phyloP scores from a whole-genome alignment of 2,329 filamentous ascomycete genomes.

The Myriosclerotinia curreyana region DNA sequence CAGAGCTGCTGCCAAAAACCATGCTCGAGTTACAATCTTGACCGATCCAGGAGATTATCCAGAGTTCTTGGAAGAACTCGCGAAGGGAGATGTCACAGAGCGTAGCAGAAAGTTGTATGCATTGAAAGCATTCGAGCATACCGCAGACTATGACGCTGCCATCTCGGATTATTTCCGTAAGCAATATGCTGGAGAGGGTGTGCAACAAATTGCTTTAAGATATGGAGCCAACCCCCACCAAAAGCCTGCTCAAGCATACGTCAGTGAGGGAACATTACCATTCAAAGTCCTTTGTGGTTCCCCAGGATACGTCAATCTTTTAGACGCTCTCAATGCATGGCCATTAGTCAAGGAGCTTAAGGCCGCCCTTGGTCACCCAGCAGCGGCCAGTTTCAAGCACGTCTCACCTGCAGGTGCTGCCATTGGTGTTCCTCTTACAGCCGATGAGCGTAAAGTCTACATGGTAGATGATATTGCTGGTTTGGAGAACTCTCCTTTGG shows the following conservation, averaged over 20 bases:
- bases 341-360: constrained; percentile 95
- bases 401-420: constrained; percentile 95
- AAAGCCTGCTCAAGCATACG: constrained; percentile 87
- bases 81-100: constrained; percentile 81
- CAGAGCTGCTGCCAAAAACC: constrained; percentile 96
- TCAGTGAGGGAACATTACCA: constrained; percentile 70
- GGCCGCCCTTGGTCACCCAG: constrained; percentile 79
- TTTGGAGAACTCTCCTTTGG: constrained; percentile 79
- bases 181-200: constrained; percentile 83
- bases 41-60: constrained; percentile 93
- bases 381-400: constrained; percentile 98
- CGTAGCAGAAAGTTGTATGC: constrained; percentile 84
- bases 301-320: constrained; percentile 94
- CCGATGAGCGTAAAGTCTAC: constrained; percentile 93
- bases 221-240: constrained; percentile 98
- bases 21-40: constrained; percentile 90
- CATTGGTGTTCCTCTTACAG: constrained; percentile 81
- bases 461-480: constrained; percentile 95
- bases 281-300: constrained; percentile 90
- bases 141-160: constrained; percentile 90
- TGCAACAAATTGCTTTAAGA: constrained; percentile 79
- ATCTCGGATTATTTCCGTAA: constrained; percentile 98
- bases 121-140: constrained; percentile 97
- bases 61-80: constrained; percentile 87
- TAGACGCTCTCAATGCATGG: constrained; percentile 96